Base-by-base conservation (phyloP, 2,329 filamentous ascomycete genomes). In the Nannizziopsis barbatae region DNA sequence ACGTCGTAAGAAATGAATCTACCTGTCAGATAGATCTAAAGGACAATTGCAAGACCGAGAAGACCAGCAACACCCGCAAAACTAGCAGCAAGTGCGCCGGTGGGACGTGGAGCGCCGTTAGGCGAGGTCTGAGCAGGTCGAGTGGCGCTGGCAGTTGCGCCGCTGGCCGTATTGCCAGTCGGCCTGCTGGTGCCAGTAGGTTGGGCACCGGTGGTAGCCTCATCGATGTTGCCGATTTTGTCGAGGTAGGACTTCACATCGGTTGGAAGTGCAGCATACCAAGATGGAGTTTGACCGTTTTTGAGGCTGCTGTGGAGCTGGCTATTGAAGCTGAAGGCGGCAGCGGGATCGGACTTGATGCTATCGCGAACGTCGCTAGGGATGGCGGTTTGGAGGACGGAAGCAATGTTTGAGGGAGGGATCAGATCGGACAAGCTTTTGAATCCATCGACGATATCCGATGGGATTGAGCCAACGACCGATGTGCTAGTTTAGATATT, bases 171-270 rank as follows among this genome's bases (percentile, higher is more conserved):
- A 18, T 35, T n/a, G n/a, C 30, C 43, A 18, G n/a, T 38, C 7
- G 22, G 22, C 22, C 22, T 27, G 22, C 22, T 27, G 22, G 4
- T 27, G 15, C 30, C 44, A 17, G 22, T 35, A 11, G 36, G 15
- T 12, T 42, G 12, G 22, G 18, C 22, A 15, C 27, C 31, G 8
- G 47, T 51, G 36, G 42, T 42, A 18, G 42, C 37, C 11, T 36
- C 32, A 31, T 45, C 45, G 40, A 98, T 39, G 18, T 40, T 40
- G 17, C 33, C 44, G 20, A 44, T 15, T 37, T 36, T 50, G 42
- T 45, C 48, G 36, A 53, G 33, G 30, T 44, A 50, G 36, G 20
- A 32, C 45, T 53, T 50, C 17, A 48, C 53, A 15, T 44, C 18
- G 2, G 22, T 17, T 15, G 55, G 55, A 20, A 56, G 50, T 14